Percentiles rank a stretch among this genome's conserved stretches.
These are phyloP conservation scores for Penicillium sp. DNA, from an alignment of 2,329 filamentous ascomycete species.

Conservation along the genomic window DNA sequence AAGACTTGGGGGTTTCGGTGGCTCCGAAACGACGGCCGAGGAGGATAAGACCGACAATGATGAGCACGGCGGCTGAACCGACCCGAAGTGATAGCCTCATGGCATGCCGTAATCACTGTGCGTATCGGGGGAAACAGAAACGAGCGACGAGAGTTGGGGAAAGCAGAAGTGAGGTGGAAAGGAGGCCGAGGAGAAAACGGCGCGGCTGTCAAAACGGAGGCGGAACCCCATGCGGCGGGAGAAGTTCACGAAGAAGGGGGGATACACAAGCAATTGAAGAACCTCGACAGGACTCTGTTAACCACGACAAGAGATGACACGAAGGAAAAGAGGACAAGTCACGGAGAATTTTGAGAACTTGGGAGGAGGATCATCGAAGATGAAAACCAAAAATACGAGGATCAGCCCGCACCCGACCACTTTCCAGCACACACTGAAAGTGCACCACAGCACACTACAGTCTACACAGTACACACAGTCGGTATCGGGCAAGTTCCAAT, in stretches of 20 bases:
- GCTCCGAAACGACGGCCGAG: constrained; percentile 30
- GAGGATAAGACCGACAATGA: constrained; percentile 33
- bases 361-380: background rate
- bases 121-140: constrained; percentile 3
- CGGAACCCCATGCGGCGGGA: constrained; percentile 12
- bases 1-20: constrained; percentile 23
- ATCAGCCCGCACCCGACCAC: background rate
- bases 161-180: background rate
- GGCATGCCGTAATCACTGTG: constrained; percentile 20
- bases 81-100: constrained; percentile 32
- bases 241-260: background rate
- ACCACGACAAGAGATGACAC: background rate
- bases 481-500: background rate
- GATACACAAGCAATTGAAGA: background rate
- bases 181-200: constrained; percentile 1
- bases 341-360: background rate
- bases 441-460: background rate
- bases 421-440: background rate
- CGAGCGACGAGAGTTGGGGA: constrained; percentile 11
- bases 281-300: background rate
- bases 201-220: constrained; percentile 7
- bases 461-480: background rate
- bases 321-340: background rate
- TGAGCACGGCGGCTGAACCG: constrained; percentile 34
- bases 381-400: background rate